Conservation (phyloP, 192 early-diverging fungal genomes). For the Coemansia sp. region DNA sequence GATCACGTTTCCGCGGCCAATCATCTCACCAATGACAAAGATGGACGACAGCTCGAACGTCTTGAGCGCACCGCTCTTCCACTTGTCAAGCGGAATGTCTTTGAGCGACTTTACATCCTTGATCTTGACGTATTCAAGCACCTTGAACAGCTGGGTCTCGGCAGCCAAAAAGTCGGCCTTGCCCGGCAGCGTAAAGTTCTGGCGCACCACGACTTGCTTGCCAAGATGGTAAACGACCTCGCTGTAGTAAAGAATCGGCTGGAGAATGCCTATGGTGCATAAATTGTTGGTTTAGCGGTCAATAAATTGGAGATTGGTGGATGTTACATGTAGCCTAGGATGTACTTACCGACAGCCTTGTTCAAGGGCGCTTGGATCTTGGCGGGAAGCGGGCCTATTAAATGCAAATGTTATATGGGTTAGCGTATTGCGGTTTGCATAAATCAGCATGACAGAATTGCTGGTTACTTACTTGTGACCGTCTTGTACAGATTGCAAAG, state of each 20-base stretch:
- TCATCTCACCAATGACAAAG: slow-evolving; percentile 46
- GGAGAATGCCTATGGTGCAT: slow-evolving; percentile 5
- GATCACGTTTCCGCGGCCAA: slow-evolving; percentile 49
- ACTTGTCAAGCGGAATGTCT: slow-evolving; percentile 42
- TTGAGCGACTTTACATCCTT: slow-evolving; percentile 48
- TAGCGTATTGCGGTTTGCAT: neutral
- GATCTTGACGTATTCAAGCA: slow-evolving; percentile 40
- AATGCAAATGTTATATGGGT: neutral
- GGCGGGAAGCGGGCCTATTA: slow-evolving; percentile 40
- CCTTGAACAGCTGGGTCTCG: slow-evolving; percentile 55
- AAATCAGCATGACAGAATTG: neutral
- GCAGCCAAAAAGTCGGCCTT: slow-evolving; percentile 48
- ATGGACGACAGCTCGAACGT: slow-evolving; percentile 52
- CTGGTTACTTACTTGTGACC: slow-evolving; percentile 18
- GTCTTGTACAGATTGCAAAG: slow-evolving; percentile 54
- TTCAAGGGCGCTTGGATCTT: slow-evolving; percentile 40
- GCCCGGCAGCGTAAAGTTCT: slow-evolving; percentile 46
- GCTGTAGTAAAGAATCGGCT: slow-evolving; percentile 52
- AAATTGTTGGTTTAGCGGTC: too few species aligned
- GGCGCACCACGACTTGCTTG: slow-evolving; percentile 44
- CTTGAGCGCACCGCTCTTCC: slow-evolving; percentile 52
- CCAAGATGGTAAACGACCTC: slow-evolving; percentile 48
- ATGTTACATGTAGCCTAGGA: too few species aligned
- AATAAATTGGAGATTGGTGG: too few species aligned
- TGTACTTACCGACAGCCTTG: slow-evolving; percentile 36